A percentile compares a stretch with the other conserved stretches of the same genome.
Conservation (phyloP, 495 filamentous ascomycete species). For the Acidiella bohemica region DNA sequence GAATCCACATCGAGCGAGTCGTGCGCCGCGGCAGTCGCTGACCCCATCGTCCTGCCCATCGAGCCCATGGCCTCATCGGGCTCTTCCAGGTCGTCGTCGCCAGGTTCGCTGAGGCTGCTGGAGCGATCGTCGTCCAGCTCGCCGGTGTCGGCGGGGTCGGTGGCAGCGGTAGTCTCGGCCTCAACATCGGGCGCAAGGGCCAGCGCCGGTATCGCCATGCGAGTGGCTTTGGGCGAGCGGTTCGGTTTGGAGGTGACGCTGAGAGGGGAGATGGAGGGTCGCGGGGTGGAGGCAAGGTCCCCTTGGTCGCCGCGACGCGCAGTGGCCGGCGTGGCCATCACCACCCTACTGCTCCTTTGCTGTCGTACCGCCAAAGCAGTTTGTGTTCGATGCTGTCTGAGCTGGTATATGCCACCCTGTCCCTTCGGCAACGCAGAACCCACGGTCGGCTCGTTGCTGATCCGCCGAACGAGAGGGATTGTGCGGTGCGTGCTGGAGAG, state of each 20-base stretch:
- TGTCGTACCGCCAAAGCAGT: background rate
- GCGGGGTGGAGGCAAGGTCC: conserved; percentile 7
- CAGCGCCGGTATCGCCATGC: background rate
- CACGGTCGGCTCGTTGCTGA: no score
- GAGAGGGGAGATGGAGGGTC: conserved; percentile 17
- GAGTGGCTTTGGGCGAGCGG: conserved; percentile 5
- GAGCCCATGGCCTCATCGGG: conserved; percentile 24
- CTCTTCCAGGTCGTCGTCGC: conserved; percentile 59
- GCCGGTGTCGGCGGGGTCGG: conserved; percentile 5
- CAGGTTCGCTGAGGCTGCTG: conserved; percentile 84
- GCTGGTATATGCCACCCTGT: no score
- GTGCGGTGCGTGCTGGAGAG: no score
- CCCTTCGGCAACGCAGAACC: no score
- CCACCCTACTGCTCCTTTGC: background rate
- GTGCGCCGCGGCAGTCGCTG: conserved; percentile 6
- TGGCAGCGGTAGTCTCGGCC: conserved; percentile 1
- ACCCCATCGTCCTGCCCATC: conserved; percentile 31
- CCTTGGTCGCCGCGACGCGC: conserved; percentile 9
- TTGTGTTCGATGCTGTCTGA: no score
- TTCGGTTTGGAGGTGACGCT: conserved; percentile 11
- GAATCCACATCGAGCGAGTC: conserved; percentile 56
- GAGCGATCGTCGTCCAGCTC: conserved; percentile 28
- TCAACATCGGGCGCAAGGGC: conserved; percentile 1
- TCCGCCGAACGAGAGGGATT: no score
- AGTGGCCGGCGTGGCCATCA: conserved; percentile 10